Conservation (phyloP, 805 yeast species). For the Jamesozyma lodderae region DNA sequence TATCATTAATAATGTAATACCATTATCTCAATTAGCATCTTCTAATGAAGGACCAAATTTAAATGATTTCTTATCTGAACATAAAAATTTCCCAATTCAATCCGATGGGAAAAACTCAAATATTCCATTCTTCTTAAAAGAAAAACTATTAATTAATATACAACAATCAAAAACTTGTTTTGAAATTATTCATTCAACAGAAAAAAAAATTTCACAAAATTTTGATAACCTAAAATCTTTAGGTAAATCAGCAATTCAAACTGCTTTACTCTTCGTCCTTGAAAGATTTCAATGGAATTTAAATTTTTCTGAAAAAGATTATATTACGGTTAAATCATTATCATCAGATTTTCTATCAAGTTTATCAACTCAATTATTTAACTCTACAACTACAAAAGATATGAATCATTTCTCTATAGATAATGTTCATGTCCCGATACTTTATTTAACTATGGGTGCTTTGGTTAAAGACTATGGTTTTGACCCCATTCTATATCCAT, state of each 20-base stretch:
- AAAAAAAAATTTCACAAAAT: constrained; percentile 25
- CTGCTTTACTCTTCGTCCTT: constrained; percentile 51
- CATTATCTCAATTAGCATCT: constrained; percentile 16
- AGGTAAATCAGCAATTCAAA: constrained; percentile 47
- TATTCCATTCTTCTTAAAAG: constrained; percentile 23
- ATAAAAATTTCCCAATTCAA: constrained; percentile 1
- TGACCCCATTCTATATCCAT: constrained; percentile 51
- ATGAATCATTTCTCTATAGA: not conserved
- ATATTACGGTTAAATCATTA: not conserved
- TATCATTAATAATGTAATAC: constrained; percentile 16
- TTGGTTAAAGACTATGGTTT: constrained; percentile 75
- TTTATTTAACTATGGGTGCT: constrained; percentile 41
- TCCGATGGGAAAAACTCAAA: not conserved
- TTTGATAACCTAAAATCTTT: constrained; percentile 43
- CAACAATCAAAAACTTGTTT: constrained; percentile 58
- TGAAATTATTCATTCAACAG: constrained; percentile 19
- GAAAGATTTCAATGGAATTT: constrained; percentile 41
- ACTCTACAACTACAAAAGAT: not conserved
- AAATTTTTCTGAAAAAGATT: constrained; percentile 7
- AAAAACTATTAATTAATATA: constrained; percentile 38
- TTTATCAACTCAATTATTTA: not conserved
- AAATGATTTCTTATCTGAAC: not conserved
- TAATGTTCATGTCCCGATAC: not conserved
- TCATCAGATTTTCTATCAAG: not conserved
- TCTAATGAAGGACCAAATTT: not conserved